Conservation (phyloP, 768 basidiomycete species). For the Mycena capillaripes region DNA sequence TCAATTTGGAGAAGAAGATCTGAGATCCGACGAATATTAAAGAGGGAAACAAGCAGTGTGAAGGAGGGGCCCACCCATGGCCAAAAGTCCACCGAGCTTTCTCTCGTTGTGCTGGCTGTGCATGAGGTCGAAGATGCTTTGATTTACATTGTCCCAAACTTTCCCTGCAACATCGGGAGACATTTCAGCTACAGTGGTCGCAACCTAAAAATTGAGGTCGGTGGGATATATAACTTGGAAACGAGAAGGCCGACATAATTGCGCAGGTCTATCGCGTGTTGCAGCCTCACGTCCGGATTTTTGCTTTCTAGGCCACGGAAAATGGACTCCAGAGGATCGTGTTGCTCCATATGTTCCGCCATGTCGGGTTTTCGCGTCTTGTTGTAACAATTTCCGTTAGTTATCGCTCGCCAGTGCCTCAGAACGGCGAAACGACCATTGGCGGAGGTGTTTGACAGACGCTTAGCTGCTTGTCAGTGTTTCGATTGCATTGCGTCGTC, state of each 20-base stretch:
- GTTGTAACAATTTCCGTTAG: not conserved
- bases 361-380: slow-evolving; percentile 13
- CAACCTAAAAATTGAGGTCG: slow-evolving; percentile 63
- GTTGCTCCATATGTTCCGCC: slow-evolving; percentile 31
- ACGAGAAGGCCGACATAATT: slow-evolving; percentile 70
- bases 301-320: slow-evolving; percentile 77
- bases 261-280: slow-evolving; percentile 79
- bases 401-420: not conserved
- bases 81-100: slow-evolving; percentile 88
- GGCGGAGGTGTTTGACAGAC: not conserved
- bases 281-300: slow-evolving; percentile 72
- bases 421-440: not conserved
- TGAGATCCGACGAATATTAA: slow-evolving; percentile 38
- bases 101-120: slow-evolving; percentile 85
- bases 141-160: slow-evolving; percentile 89
- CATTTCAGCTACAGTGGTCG: slow-evolving; percentile 82
- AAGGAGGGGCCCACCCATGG: slow-evolving; percentile 75
- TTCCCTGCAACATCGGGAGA: slow-evolving; percentile 85
- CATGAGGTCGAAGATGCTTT: slow-evolving; percentile 83
- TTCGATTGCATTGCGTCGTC: not conserved
- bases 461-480: not conserved
- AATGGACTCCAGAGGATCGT: slow-evolving; percentile 73
- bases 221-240: slow-evolving; percentile 25
- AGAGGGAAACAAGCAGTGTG: not conserved
- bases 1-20: slow-evolving; percentile 85